These are phyloP conservation scores for Cladobotryum protrusum DNA, from an alignment of 2,329 filamentous ascomycete genomes.

Conservation along the genomic window DNA sequence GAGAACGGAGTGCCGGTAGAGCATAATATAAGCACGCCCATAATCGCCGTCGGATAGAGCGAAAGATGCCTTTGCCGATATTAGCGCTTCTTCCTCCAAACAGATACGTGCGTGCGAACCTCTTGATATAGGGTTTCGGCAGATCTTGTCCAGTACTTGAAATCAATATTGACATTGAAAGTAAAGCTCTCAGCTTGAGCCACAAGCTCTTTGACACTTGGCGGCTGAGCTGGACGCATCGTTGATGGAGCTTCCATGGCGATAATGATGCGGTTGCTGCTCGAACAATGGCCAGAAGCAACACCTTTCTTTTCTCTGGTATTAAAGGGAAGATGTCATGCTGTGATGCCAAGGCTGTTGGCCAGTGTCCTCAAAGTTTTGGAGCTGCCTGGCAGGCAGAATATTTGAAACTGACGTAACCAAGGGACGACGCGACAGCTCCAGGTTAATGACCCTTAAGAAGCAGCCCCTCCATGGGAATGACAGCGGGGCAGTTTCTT, in stretches of 20 bases:
- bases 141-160: constrained; percentile 77
- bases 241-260: constrained; percentile 24
- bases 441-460: background rate
- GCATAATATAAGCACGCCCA: constrained; percentile 80
- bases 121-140: constrained; percentile 75
- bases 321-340: constrained; percentile 9
- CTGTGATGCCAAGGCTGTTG: constrained; percentile 5
- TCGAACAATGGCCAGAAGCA: constrained; percentile 2
- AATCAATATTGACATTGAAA: constrained; percentile 68
- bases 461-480: constrained; percentile 5
- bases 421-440: background rate
- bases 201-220: constrained; percentile 69
- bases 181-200: constrained; percentile 71
- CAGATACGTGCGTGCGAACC: constrained; percentile 39
- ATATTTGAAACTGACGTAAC: constrained; percentile 1
- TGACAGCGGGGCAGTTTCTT: constrained; percentile 6
- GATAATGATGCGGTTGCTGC: constrained; percentile 11
- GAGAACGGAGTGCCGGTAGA: constrained; percentile 86
- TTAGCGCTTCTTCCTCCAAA: constrained; percentile 12
- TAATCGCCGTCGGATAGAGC: constrained; percentile 83
- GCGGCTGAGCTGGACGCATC: constrained; percentile 45
- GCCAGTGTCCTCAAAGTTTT: background rate
- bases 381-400: constrained; percentile 12
- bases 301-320: constrained; percentile 5
- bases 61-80: constrained; percentile 60